phyloP scores from a whole-genome alignment of 805 yeast genomes.

The Komagataella populi region DNA sequence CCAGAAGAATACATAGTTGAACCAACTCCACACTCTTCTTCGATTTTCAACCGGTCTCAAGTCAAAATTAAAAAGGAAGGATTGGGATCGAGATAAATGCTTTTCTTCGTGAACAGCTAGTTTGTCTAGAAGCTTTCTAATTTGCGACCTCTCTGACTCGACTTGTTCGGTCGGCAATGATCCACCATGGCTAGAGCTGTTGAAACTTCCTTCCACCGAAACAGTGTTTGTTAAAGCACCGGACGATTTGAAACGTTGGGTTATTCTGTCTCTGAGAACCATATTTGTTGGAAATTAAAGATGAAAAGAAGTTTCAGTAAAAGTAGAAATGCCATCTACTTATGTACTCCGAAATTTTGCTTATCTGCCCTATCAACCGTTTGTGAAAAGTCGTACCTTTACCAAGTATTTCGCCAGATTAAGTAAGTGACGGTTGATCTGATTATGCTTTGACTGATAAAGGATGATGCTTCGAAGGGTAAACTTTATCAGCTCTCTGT shows the following conservation, averaged over 20 bases:
- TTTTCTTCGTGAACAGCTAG: conserved; percentile 2
- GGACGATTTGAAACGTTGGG: background rate
- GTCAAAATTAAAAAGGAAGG: conserved; percentile 63
- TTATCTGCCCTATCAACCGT: background rate
- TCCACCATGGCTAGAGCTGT: background rate
- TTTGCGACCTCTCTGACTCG: background rate
- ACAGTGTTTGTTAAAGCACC: background rate
- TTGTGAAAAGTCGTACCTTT: background rate
- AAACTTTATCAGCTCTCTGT: background rate
- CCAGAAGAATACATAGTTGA: conserved; percentile 72
- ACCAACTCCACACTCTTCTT: conserved; percentile 81
- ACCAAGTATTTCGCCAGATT: background rate
- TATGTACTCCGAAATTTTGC: background rate
- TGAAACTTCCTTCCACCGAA: background rate
- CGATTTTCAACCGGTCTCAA: conserved; percentile 63
- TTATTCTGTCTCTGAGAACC: background rate
- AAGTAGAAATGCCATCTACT: background rate
- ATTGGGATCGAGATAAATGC: conserved; percentile 35
- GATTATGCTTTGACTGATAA: background rate
- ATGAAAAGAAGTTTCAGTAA: background rate
- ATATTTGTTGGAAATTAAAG: background rate
- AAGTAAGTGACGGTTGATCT: background rate
- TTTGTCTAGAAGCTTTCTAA: background rate
- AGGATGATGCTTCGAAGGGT: background rate
- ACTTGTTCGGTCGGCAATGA: background rate